Base-by-base conservation (phyloP, 2,329 filamentous ascomycete genomes). In the Xylariaceae sp. region DNA sequence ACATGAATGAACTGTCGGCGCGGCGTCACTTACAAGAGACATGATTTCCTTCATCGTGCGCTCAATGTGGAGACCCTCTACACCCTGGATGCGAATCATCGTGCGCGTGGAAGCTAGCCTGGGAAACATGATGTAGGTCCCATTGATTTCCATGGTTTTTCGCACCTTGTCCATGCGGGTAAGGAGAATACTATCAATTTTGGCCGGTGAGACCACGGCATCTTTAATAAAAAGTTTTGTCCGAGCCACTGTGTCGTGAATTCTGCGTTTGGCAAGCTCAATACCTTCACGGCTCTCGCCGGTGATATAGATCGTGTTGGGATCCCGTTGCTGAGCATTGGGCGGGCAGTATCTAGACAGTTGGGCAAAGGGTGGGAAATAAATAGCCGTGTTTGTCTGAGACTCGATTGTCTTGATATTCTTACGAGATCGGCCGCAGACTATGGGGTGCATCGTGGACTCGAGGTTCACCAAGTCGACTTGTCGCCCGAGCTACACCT, bases 321-420 rank as follows among this genome's bases (percentile, higher is more conserved):
- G 87, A 45, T 90, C 89, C 58, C 94, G 85, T 51, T 89, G 83
- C 48, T 83, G 83, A 17, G 90, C 90, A 57, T 88, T 89, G 7
- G 83, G 83, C 1, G 92, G 91, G 46, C 85, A 89, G 68, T 96
- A 99, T 52, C 89, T 87, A 65, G 94, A 96, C 57, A 96, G 85
- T 51, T 87, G 85, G 12, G 92, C 91, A 66, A 97, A 97, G 1
- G 92, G 87, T 27, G 94, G 94, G 66, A 99, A 97, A 73, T 99
- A 99, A 62, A 99, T 97, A 56, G 94, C 92, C 9, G 94, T 97
- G 62, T 91, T 90, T 12, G 94, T 97, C 27, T 87, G 84, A 12
- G 94, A 95, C 71, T 99, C 94, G 64, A 99, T 96, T 62, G 94
- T 75, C 75, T 97, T 97, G 74, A 99, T 96, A 68, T 96, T 96